Conservation (phyloP, 2,329 filamentous ascomycete species). For the Colletotrichum shisoi region DNA sequence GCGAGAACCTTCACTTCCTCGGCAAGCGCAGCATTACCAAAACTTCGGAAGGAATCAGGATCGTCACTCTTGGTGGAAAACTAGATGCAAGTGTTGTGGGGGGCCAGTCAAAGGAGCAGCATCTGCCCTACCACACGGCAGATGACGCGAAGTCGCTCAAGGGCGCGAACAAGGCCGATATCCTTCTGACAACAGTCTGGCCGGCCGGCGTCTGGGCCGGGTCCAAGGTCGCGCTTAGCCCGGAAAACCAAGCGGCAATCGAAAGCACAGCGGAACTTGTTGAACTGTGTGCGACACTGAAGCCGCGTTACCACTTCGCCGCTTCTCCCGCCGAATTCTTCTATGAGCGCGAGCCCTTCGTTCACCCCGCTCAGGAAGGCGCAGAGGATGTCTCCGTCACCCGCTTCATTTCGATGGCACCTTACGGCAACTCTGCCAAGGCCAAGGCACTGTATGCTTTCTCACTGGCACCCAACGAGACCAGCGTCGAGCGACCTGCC, state of each 20-base stretch:
- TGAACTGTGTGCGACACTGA: slow-evolving; percentile 78
- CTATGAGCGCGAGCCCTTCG: slow-evolving; percentile 93
- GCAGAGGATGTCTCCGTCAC: slow-evolving; percentile 70
- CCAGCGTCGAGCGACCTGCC: slow-evolving; percentile 66
- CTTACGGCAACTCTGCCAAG: slow-evolving; percentile 77
- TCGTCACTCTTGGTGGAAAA: slow-evolving; percentile 83
- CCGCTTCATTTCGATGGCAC: slow-evolving; percentile 87
- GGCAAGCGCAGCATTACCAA: slow-evolving; percentile 88
- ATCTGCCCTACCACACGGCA: slow-evolving; percentile 78
- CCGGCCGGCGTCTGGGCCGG: slow-evolving; percentile 74
- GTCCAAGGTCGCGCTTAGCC: slow-evolving; percentile 68
- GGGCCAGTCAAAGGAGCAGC: slow-evolving; percentile 73
- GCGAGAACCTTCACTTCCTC: slow-evolving; percentile 88
- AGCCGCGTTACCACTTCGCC: slow-evolving; percentile 92
- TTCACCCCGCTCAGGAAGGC: slow-evolving; percentile 65
- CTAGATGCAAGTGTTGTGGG: slow-evolving; percentile 68
- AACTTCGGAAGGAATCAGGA: slow-evolving; percentile 85
- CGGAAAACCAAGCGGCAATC: slow-evolving; percentile 61
- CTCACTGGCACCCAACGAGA: slow-evolving; percentile 70
- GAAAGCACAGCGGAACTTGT: slow-evolving; percentile 72
- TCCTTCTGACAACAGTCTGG: slow-evolving; percentile 88
- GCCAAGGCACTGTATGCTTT: slow-evolving; percentile 85
- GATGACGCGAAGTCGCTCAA: slow-evolving; percentile 78
- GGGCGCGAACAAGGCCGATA: slow-evolving; percentile 81
- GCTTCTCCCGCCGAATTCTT: slow-evolving; percentile 71